A percentile compares a stretch with the other conserved stretches of the same genome.
phyloP scores from a whole-genome alignment of 1,139 yeast genomes.

The Scheffersomyces quercinus region DNA sequence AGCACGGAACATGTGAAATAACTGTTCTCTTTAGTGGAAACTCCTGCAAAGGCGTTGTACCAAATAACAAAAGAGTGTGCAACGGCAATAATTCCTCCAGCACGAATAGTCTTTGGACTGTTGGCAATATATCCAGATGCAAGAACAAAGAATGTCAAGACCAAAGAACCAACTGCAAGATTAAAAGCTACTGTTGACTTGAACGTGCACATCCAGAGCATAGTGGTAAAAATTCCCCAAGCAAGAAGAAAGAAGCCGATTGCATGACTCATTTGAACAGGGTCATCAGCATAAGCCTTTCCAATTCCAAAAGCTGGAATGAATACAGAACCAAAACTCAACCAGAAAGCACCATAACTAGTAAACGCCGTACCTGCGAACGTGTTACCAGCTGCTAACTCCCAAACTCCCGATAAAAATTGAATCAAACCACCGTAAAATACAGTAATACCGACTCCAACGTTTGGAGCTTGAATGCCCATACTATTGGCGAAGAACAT shows the following conservation, averaged over 20 bases:
- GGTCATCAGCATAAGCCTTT: conserved; percentile 23
- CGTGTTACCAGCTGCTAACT: conserved; percentile 36
- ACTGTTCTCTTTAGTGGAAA: conserved; percentile 29
- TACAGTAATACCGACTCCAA: conserved; percentile 51
- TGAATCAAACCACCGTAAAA: conserved; percentile 52
- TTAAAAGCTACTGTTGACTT: conserved; percentile 47
- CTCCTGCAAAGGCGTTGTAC: conserved; percentile 41
- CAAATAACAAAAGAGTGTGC: conserved; percentile 43
- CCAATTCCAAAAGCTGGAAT: conserved; percentile 33
- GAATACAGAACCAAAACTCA: conserved; percentile 36
- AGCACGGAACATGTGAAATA: conserved; percentile 16
- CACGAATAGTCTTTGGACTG: conserved; percentile 31
- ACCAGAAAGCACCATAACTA: conserved; percentile 40
- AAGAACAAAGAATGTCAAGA: conserved; percentile 41
- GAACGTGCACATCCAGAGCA: conserved; percentile 39
- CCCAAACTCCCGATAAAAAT: conserved; percentile 55
- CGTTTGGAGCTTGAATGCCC: conserved; percentile 47
- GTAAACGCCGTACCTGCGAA: conserved; percentile 39
- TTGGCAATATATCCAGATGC: conserved; percentile 43
- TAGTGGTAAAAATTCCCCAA: conserved; percentile 47
- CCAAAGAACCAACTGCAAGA: conserved; percentile 34
- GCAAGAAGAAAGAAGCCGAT: conserved; percentile 44
- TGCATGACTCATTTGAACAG: conserved; percentile 31
- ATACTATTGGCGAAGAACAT: conserved; percentile 27
- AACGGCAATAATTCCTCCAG: conserved; percentile 47